phyloP scores from a whole-genome alignment of 495 filamentous ascomycete species.

The Xylaria acuta region DNA sequence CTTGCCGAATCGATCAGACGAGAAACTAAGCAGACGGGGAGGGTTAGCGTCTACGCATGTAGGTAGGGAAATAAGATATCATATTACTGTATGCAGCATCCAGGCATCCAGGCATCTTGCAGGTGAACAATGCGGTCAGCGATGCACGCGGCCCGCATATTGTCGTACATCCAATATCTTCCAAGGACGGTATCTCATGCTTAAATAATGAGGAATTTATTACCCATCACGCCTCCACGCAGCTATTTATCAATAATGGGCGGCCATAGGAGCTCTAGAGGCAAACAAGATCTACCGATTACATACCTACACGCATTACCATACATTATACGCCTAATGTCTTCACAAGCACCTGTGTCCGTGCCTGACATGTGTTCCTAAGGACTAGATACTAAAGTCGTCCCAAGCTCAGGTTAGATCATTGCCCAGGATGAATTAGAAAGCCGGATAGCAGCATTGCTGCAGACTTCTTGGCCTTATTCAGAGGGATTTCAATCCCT shows the following conservation, averaged over 20 bases:
- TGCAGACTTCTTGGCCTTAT: not conserved
- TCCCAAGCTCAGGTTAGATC: not conserved
- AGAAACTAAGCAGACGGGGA: not conserved
- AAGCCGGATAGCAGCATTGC: not conserved
- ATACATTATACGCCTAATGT: not conserved
- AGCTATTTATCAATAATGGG: not conserved
- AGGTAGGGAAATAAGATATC: constrained; percentile 11
- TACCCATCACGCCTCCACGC: not conserved
- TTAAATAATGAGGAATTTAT: not conserved
- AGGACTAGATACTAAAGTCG: not conserved
- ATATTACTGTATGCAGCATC: constrained; percentile 13
- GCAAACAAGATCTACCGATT: constrained; percentile 1
- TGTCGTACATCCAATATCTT: not conserved
- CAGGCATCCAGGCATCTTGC: constrained; percentile 13
- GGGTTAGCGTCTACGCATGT: not conserved
- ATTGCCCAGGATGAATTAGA: not conserved
- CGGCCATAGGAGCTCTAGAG: not conserved
- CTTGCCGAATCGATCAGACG: not conserved
- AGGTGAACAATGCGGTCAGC: constrained; percentile 21
- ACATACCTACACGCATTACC: not conserved
- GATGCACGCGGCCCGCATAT: constrained; percentile 12
- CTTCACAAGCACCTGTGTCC: not conserved
- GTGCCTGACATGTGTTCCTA: not conserved
- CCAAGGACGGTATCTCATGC: constrained; percentile 11
- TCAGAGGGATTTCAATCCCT: not conserved